Percentiles rank a stretch among this genome's conserved stretches.
Conservation (phyloP, 2,329 filamentous ascomycete genomes). For the Neocucurbitaria cava region DNA sequence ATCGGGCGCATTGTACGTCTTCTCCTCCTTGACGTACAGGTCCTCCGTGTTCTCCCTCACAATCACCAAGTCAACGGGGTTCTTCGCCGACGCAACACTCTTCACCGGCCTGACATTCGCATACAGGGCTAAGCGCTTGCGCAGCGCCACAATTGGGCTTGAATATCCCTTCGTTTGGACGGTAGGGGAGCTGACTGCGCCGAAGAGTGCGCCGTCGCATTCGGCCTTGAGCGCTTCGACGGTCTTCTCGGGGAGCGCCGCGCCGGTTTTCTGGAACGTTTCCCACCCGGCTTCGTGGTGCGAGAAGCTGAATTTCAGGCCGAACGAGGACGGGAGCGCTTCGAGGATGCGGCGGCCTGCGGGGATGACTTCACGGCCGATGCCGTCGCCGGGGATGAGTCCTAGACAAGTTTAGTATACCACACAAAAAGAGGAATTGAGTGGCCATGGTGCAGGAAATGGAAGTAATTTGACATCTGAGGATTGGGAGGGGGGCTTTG, state of each 20-base stretch:
- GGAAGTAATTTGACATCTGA: no score
- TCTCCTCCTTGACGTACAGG: slow-evolving; percentile 96
- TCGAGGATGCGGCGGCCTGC: slow-evolving; percentile 90
- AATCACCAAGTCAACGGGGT: slow-evolving; percentile 92
- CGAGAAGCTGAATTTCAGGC: slow-evolving; percentile 92
- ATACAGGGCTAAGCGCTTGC: slow-evolving; percentile 93
- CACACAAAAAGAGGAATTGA: slow-evolving; percentile 5
- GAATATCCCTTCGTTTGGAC: slow-evolving; percentile 94
- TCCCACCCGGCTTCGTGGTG: slow-evolving; percentile 93
- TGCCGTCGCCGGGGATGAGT: slow-evolving; percentile 97
- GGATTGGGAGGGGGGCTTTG: neutral
- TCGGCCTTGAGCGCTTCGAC: slow-evolving; percentile 87
- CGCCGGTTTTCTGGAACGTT: slow-evolving; percentile 88
- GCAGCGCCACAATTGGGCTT: slow-evolving; percentile 92
- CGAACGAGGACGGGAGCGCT: slow-evolving; percentile 87
- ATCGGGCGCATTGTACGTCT: slow-evolving; percentile 75
- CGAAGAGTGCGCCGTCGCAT: slow-evolving; percentile 96
- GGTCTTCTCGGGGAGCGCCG: slow-evolving; percentile 87
- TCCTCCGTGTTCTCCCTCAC: slow-evolving; percentile 99
- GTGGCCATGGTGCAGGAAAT: neutral
- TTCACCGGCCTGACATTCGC: slow-evolving; percentile 98
- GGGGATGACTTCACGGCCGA: slow-evolving; percentile 97
- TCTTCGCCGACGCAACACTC: slow-evolving; percentile 68
- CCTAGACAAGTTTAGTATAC: slow-evolving; percentile 60
- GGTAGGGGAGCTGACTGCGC: slow-evolving; percentile 89